phyloP scores from a whole-genome alignment of 2,329 filamentous ascomycete genomes.

The Zymoseptoria pseudotritici region DNA sequence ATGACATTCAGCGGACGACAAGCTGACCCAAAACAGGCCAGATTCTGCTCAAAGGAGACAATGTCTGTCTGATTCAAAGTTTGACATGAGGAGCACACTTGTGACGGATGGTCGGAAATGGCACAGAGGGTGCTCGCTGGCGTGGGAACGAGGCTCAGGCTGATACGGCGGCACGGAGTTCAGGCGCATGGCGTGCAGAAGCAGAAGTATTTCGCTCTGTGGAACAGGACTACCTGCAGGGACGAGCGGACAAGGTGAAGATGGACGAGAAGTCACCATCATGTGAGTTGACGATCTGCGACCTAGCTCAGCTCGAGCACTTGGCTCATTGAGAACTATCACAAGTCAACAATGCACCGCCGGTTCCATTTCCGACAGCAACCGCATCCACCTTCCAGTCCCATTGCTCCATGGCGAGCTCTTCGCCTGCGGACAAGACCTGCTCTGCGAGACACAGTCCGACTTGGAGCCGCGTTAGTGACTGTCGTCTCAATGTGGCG shows the following conservation, averaged over 20 bases:
- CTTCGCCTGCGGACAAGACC: constrained; percentile 57
- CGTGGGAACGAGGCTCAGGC: not conserved
- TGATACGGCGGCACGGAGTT: not conserved
- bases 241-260: not conserved
- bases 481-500: constrained; percentile 1
- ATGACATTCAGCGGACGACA: not conserved
- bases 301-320: constrained; percentile 20
- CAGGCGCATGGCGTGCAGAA: not conserved
- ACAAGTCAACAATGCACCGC: constrained; percentile 35
- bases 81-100: constrained; percentile 6
- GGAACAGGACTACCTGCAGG: not conserved
- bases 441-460: constrained; percentile 84
- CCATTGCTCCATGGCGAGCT: constrained; percentile 65
- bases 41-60: constrained; percentile 81
- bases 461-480: constrained; percentile 42
- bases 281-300: constrained; percentile 14
- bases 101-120: not conserved
- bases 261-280: not conserved
- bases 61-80: constrained; percentile 68
- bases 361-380: constrained; percentile 22
- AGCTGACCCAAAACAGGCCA: constrained; percentile 50
- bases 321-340: constrained; percentile 60
- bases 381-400: constrained; percentile 72
- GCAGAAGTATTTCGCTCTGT: not conserved
- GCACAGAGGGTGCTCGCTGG: constrained; percentile 5